phyloP scores from a whole-genome alignment of 2,329 filamentous ascomycete genomes.

The Phyllosticta citriasiana region DNA sequence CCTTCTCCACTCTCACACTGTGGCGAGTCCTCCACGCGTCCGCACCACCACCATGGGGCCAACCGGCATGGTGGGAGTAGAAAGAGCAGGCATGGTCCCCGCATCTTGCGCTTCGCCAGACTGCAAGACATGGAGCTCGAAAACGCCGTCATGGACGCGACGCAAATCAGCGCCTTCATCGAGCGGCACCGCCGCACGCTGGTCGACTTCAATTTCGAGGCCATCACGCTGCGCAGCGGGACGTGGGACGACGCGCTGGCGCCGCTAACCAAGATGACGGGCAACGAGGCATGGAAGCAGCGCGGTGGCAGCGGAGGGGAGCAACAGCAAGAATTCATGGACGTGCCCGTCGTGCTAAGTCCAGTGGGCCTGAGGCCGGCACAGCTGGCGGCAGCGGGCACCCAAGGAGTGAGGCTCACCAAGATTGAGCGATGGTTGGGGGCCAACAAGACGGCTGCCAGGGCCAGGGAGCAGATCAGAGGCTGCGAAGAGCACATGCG shows the following conservation, averaged over 20 bases:
- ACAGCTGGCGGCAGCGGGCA: conserved; percentile 22
- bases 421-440: conserved; percentile 17
- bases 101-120: conserved; percentile 50
- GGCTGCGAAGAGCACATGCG: conserved; percentile 27
- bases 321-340: conserved; percentile 21
- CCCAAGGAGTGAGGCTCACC: conserved; percentile 10
- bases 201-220: conserved; percentile 70
- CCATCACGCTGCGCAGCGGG: conserved; percentile 59
- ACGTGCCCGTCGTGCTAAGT: conserved; percentile 29
- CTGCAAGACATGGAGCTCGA: conserved; percentile 60
- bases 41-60: neutral
- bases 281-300: conserved; percentile 30
- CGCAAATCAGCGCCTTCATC: conserved; percentile 62
- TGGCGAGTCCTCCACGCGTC: conserved; percentile 32
- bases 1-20: conserved; percentile 64
- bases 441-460: conserved; percentile 12
- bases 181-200: conserved; percentile 56
- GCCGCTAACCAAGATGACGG: conserved; percentile 46
- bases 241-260: conserved; percentile 77
- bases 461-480: conserved; percentile 26
- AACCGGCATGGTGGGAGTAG: neutral
- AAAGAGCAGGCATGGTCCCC: conserved; percentile 23
- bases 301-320: neutral
- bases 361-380: conserved; percentile 25
- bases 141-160: conserved; percentile 61